These are phyloP conservation scores for Leptodontidium sp. DNA, from an alignment of 2,329 filamentous ascomycete genomes.

Conservation along the genomic window DNA sequence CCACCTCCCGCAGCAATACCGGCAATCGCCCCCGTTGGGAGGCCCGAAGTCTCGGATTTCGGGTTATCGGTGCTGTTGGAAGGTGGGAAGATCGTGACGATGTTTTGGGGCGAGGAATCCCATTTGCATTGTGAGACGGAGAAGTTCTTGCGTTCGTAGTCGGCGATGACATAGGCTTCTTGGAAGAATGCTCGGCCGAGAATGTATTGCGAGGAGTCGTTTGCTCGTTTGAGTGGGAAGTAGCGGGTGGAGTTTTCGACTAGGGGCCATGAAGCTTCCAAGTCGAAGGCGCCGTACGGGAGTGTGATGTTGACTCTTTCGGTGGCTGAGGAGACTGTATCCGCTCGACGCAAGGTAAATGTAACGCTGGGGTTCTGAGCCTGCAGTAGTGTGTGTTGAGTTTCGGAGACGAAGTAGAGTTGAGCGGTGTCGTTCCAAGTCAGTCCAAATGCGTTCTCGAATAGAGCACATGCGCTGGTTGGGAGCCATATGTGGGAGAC, in stretches of 20 bases:
- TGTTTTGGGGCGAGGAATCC: conserved; percentile 46
- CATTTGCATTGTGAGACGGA: conserved; percentile 50
- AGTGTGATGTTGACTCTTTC: conserved; percentile 44
- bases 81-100: conserved; percentile 22
- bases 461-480: conserved; percentile 45
- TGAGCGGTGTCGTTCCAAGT: conserved; percentile 47
- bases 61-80: background rate
- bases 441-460: conserved; percentile 48
- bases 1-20: conserved; percentile 26
- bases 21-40: conserved; percentile 22
- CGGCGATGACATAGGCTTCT: conserved; percentile 47
- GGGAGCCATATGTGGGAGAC: conserved; percentile 51
- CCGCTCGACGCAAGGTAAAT: conserved; percentile 46
- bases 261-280: conserved; percentile 47
- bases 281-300: conserved; percentile 50
- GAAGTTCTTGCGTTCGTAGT: conserved; percentile 51
- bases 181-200: conserved; percentile 51
- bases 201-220: conserved; percentile 48
- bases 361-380: conserved; percentile 46
- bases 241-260: conserved; percentile 42
- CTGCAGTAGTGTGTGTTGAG: conserved; percentile 36
- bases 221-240: conserved; percentile 49
- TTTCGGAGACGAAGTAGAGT: conserved; percentile 47
- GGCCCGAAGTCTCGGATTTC: background rate
- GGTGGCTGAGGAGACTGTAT: conserved; percentile 37